Conservation (phyloP, 352 stramenopile species). For the Phytophthora pisi region DNA sequence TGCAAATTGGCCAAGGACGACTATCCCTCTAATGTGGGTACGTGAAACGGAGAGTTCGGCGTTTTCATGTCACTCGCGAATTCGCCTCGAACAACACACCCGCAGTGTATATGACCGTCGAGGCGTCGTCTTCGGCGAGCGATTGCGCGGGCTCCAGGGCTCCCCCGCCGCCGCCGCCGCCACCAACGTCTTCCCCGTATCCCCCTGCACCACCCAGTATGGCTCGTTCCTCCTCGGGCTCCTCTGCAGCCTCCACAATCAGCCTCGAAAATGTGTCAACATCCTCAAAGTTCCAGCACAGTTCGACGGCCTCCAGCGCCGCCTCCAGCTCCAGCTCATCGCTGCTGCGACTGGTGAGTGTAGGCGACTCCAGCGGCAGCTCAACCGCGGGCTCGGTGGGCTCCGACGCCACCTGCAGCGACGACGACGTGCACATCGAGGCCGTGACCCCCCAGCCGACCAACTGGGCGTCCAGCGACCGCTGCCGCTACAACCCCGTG, state of each 20-base stretch:
- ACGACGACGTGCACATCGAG: conserved; percentile 30
- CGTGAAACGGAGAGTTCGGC: conserved; percentile 23
- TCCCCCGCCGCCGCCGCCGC: neutral
- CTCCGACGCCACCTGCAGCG: conserved; percentile 19
- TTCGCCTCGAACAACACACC: conserved; percentile 4
- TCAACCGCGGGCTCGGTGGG: neutral
- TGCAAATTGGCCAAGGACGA: no score
- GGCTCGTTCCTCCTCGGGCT: neutral
- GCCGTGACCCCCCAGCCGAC: conserved; percentile 14
- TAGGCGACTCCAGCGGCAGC: conserved; percentile 2
- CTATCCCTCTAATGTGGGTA: no score
- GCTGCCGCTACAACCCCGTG: conserved; percentile 31
- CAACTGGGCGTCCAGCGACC: conserved; percentile 33
- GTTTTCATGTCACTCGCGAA: conserved; percentile 28
- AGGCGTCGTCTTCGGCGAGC: conserved; percentile 18
- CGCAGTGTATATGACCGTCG: neutral
- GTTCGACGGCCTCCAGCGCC: conserved; percentile 7
- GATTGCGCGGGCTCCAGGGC: conserved; percentile 5
- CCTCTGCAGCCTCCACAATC: neutral
- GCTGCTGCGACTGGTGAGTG: neutral
- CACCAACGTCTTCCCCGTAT: conserved; percentile 8
- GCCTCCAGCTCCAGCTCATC: conserved; percentile 1
- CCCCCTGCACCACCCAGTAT: conserved; percentile 15
- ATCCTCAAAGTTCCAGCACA: neutral
- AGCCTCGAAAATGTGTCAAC: conserved; percentile 6